phyloP scores from a whole-genome alignment of 1,284 basidiomycete genomes.

The Rhodotorula mucilaginosa region DNA sequence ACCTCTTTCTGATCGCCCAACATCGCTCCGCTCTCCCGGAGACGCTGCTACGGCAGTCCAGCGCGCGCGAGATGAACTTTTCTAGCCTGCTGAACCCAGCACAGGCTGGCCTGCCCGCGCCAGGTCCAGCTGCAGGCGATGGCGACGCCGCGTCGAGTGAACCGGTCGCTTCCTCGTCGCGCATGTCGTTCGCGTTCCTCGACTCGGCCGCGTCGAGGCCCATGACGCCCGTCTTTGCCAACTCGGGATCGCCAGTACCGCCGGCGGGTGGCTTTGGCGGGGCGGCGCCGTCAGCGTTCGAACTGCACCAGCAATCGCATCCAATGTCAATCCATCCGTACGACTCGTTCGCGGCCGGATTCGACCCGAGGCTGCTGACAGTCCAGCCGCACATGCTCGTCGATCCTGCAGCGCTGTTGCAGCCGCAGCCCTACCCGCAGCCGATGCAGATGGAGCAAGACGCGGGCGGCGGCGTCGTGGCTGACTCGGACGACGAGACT shows the following conservation, averaged over 20 bases:
- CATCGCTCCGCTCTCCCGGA: not conserved
- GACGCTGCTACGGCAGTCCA: not conserved
- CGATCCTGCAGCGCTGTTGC: not conserved
- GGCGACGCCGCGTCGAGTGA: not conserved
- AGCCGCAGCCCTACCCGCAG: not conserved
- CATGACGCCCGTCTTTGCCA: constrained; percentile 7
- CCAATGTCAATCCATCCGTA: not conserved
- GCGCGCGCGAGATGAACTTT: not conserved
- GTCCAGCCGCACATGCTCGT: not conserved
- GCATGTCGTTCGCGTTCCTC: constrained; percentile 19
- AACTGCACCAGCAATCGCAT: not conserved
- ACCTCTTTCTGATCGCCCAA: no score
- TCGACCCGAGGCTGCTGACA: constrained; percentile 1
- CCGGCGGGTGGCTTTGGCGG: not conserved
- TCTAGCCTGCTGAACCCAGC: constrained; percentile 9
- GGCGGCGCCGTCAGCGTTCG: constrained; percentile 2
- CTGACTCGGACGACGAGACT: constrained; percentile 22
- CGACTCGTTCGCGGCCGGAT: not conserved
- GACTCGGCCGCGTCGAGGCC: constrained; percentile 1
- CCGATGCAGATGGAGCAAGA: not conserved
- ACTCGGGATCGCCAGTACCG: no score
- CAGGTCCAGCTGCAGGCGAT: not conserved
- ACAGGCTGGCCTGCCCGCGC: not conserved
- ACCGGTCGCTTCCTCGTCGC: not conserved
- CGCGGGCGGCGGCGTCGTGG: not conserved